Percentiles rank a stretch among this genome's conserved stretches.
phyloP scores from a whole-genome alignment of 768 basidiomycete genomes.

The Mycena polygramma region DNA sequence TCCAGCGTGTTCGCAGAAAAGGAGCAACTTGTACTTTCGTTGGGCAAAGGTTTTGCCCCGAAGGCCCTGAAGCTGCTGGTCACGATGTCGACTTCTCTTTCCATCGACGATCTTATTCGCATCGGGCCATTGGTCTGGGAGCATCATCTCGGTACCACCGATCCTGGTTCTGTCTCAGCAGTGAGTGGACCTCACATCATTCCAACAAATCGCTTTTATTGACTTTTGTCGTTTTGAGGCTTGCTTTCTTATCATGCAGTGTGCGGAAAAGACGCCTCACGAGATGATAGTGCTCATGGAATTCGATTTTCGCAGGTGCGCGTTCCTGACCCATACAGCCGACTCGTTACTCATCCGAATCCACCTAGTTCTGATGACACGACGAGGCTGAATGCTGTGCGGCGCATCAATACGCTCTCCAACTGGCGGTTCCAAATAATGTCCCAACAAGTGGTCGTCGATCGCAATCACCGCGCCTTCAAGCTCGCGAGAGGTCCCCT shows the following conservation, averaged over 20 bases:
- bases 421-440: slow-evolving; percentile 81
- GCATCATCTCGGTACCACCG: slow-evolving; percentile 58
- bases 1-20: slow-evolving; percentile 53
- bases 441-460: slow-evolving; percentile 70
- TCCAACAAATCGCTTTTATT: not conserved
- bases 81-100: slow-evolving; percentile 67
- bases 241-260: slow-evolving; percentile 80
- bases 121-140: slow-evolving; percentile 73
- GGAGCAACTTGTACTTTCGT: slow-evolving; percentile 55
- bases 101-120: slow-evolving; percentile 60
- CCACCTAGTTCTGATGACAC: slow-evolving; percentile 61
- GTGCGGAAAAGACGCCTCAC: slow-evolving; percentile 70
- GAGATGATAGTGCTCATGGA: slow-evolving; percentile 66
- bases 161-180: slow-evolving; percentile 59
- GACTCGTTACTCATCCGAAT: slow-evolving; percentile 9
- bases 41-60: slow-evolving; percentile 59
- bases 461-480: slow-evolving; percentile 77
- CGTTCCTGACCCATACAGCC: slow-evolving; percentile 15
- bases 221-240: slow-evolving; percentile 51
- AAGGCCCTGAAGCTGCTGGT: slow-evolving; percentile 74
- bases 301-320: slow-evolving; percentile 68
- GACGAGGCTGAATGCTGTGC: slow-evolving; percentile 65
- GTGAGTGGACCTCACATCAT: slow-evolving; percentile 52
- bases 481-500: slow-evolving; percentile 77
- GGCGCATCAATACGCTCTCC: slow-evolving; percentile 66